phyloP scores from a whole-genome alignment of 1,284 basidiomycete genomes.

The Marasmius sp. region DNA sequence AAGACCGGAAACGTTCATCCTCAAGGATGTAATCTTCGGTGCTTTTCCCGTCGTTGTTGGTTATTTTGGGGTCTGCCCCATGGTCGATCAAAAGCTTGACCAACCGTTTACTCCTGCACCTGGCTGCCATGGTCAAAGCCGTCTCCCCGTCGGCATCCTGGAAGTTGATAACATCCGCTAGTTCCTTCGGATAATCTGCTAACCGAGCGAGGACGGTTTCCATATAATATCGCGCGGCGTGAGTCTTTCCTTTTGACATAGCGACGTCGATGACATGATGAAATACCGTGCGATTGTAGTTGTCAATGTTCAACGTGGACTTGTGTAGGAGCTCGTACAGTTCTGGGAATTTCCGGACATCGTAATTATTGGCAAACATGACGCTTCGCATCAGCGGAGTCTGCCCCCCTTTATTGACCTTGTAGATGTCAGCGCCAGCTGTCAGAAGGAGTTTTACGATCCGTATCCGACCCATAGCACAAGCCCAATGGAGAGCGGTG shows the following conservation, averaged over 20 bases:
- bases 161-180: conserved; percentile 99
- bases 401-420: conserved; percentile 95
- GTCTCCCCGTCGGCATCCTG: conserved; percentile 99
- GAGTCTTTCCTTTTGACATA: conserved; percentile 95
- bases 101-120: conserved; percentile 94
- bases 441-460: conserved; percentile 95
- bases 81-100: conserved; percentile 97
- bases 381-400: conserved; percentile 98
- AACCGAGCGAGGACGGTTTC: conserved; percentile 91
- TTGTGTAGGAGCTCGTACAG: conserved; percentile 96
- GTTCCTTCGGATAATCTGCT: conserved; percentile 93
- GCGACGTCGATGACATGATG: conserved; percentile 99
- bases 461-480: conserved; percentile 97
- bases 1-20: conserved; percentile 95
- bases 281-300: conserved; percentile 97
- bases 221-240: conserved; percentile 98
- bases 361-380: conserved; percentile 99
- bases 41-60: conserved; percentile 94
- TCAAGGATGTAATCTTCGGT: conserved; percentile 99
- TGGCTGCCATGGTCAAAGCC: conserved; percentile 93
- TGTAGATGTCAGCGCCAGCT: conserved; percentile 96
- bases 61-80: conserved; percentile 94
- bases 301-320: conserved; percentile 98
- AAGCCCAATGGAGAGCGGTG: conserved; percentile 97
- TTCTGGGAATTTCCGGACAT: conserved; percentile 98